phyloP scores from a whole-genome alignment of 495 filamentous ascomycete genomes.

The Penicillium samsonianum region DNA sequence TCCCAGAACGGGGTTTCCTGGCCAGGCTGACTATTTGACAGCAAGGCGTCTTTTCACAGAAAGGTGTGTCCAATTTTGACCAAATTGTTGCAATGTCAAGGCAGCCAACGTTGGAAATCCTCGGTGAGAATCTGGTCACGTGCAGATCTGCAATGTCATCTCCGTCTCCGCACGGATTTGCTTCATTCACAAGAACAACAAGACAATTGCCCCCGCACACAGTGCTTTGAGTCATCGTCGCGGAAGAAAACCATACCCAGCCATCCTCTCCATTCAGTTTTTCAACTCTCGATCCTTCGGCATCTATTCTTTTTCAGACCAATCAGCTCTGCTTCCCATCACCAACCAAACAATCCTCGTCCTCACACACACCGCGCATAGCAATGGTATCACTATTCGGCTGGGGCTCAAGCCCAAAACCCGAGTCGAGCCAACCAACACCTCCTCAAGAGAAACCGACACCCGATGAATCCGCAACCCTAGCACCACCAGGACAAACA shows the following conservation, averaged over 20 bases:
- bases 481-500: conserved; percentile 13
- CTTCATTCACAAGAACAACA: neutral
- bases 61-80: neutral
- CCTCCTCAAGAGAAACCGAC: conserved; percentile 12
- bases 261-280: neutral
- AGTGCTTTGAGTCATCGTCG: neutral
- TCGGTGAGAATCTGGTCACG: conserved; percentile 2
- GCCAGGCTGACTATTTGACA: neutral
- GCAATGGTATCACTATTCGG: conserved; percentile 33
- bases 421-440: conserved; percentile 11
- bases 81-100: neutral
- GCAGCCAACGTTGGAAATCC: neutral
- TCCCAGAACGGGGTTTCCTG: neutral
- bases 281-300: neutral
- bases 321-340: conserved; percentile 6
- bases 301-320: neutral
- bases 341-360: conserved; percentile 14
- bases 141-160: conserved; percentile 5
- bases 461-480: conserved; percentile 2
- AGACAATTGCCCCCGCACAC: conserved; percentile 2
- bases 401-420: conserved; percentile 34
- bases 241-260: neutral
- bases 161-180: conserved; percentile 10
- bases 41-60: neutral
- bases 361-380: conserved; percentile 8